These are phyloP conservation scores for Pythium monospermum DNA, from an alignment of 352 stramenopile genomes.

Conservation along the genomic window DNA sequence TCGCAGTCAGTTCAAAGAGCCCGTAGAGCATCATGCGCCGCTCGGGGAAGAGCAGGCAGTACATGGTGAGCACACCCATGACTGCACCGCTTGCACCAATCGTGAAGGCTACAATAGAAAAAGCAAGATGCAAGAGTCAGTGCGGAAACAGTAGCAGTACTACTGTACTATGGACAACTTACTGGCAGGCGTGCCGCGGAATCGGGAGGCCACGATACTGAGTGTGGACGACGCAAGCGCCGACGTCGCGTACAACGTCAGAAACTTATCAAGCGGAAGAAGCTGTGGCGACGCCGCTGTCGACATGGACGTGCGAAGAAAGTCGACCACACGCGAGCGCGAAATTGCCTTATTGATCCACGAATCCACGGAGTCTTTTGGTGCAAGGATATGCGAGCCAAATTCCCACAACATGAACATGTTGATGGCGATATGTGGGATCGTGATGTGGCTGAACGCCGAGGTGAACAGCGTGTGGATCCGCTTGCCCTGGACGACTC, in stretches of 20 bases:
- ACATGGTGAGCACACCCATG: constrained; percentile 74
- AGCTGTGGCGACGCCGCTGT: constrained; percentile 23
- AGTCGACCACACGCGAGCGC: constrained; percentile 43
- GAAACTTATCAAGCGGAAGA: constrained; percentile 57
- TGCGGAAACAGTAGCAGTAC: too few species aligned
- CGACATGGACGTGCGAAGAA: constrained; percentile 28
- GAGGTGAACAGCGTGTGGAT: constrained; percentile 73
- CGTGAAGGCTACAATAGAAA: constrained; percentile 72
- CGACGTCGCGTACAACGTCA: constrained; percentile 67
- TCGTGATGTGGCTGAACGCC: constrained; percentile 80
- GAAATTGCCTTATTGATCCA: constrained; percentile 52
- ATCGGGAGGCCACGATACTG: constrained; percentile 58
- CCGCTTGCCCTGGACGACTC: constrained; percentile 53
- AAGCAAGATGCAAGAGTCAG: too few species aligned
- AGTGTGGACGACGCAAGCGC: constrained; percentile 62
- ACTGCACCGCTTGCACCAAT: constrained; percentile 78
- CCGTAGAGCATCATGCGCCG: constrained; percentile 40
- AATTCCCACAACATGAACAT: constrained; percentile 90
- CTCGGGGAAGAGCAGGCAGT: constrained; percentile 68
- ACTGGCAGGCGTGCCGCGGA: constrained; percentile 55
- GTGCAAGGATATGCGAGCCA: constrained; percentile 56
- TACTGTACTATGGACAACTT: constrained; percentile 2
- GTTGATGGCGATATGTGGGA: constrained; percentile 79
- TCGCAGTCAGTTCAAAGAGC: constrained; percentile 40
- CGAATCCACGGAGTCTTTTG: constrained; percentile 21